Conservation (phyloP, 306 rosid species). For the Morella rubra region DNA sequence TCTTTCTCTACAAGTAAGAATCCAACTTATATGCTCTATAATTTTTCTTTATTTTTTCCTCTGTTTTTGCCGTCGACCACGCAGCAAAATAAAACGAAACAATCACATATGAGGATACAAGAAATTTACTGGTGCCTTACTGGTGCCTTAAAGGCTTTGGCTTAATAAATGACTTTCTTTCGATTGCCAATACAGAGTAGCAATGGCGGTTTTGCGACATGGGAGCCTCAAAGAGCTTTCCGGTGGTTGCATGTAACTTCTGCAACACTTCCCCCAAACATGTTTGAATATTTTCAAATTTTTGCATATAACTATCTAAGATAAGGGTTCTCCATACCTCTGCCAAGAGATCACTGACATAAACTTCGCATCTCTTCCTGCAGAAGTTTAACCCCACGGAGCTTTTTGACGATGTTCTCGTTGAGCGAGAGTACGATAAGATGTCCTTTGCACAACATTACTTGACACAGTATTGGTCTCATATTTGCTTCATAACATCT, state of each 20-base stretch:
- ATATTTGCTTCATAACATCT: background rate
- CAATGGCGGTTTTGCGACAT: constrained; percentile 62
- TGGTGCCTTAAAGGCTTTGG: background rate
- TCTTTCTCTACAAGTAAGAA: constrained; percentile 47
- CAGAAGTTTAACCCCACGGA: constrained; percentile 62
- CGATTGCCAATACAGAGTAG: constrained; percentile 31
- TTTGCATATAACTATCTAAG: too few species aligned
- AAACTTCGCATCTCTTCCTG: background rate
- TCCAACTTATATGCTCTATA: background rate
- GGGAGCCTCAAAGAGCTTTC: constrained; percentile 58
- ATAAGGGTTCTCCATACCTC: too few species aligned
- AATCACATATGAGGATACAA: too few species aligned
- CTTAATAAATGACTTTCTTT: background rate
- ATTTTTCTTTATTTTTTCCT: too few species aligned
- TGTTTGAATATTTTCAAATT: too few species aligned
- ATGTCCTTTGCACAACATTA: background rate
- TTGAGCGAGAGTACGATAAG: constrained; percentile 55
- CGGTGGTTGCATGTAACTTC: constrained; percentile 28
- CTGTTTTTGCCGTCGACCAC: too few species aligned
- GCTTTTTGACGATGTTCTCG: constrained; percentile 51
- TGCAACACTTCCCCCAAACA: too few species aligned
- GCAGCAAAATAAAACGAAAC: too few species aligned
- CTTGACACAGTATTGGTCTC: background rate
- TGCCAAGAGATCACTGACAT: too few species aligned
- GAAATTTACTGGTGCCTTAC: background rate